phyloP scores from a whole-genome alignment of 208 protist genomes.

The Leishmania major region DNA sequence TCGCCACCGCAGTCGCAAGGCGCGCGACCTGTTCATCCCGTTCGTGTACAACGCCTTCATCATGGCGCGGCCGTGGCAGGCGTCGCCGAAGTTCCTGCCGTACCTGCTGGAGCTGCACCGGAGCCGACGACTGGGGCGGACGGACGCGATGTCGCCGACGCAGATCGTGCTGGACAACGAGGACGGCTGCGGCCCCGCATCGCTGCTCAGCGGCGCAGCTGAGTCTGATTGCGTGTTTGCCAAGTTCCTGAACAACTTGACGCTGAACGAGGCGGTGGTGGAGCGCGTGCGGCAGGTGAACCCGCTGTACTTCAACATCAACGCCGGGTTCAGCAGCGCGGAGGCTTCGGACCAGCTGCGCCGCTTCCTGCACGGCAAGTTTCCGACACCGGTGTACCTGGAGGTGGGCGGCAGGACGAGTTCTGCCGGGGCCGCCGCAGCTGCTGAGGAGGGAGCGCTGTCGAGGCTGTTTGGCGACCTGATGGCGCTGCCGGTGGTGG shows the following conservation, averaged over 20 bases:
- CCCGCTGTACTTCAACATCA: slow-evolving; percentile 54
- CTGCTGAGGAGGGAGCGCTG: slow-evolving; percentile 10
- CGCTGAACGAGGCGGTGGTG: slow-evolving; percentile 11
- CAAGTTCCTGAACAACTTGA: slow-evolving; percentile 25
- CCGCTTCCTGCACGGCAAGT: slow-evolving; percentile 27
- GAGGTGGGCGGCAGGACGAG: slow-evolving; percentile 12
- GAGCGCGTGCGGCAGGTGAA: slow-evolving; percentile 7
- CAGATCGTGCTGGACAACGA: slow-evolving; percentile 52
- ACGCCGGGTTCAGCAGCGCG: slow-evolving; percentile 17
- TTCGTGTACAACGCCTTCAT: slow-evolving; percentile 71
- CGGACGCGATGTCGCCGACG: slow-evolving; percentile 1
- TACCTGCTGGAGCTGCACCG: slow-evolving; percentile 22
- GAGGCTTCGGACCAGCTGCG: slow-evolving; percentile 25
- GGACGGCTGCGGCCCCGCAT: slow-evolving; percentile 52
- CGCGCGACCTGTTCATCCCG: slow-evolving; percentile 45
- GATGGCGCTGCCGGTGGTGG: slow-evolving; percentile 51
- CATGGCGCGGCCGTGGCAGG: slow-evolving; percentile 61
- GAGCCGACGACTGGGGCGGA: background rate
- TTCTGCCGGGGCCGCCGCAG: background rate
- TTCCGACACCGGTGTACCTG: slow-evolving; percentile 25
- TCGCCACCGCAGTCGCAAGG: slow-evolving; percentile 30
- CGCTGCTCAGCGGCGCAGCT: slow-evolving; percentile 12
- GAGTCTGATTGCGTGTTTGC: slow-evolving; percentile 26
- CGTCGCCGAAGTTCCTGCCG: slow-evolving; percentile 44
- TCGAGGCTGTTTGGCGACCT: slow-evolving; percentile 25